Percentiles rank a stretch among this genome's conserved stretches.
Conservation (phyloP, 2,329 filamentous ascomycete species). For the Monosporascus sp. region DNA sequence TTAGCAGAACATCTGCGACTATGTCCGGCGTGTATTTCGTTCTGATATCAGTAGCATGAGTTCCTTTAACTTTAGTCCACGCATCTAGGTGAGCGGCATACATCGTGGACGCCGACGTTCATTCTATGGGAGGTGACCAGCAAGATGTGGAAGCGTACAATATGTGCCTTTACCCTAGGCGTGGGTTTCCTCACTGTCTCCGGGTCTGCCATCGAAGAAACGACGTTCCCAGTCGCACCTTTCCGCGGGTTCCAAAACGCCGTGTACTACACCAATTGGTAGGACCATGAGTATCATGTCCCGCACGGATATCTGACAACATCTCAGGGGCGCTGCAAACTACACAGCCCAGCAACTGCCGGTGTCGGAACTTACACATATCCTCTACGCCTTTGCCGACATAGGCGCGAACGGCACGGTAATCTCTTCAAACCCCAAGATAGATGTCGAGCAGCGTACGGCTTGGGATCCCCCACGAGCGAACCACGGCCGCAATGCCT, state of each 20-base stretch:
- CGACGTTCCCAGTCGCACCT: not conserved
- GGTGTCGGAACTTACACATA: slow-evolving; percentile 63
- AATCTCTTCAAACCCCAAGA: slow-evolving; percentile 54
- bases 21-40: no score
- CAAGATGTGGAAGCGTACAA: not conserved
- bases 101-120: not conserved
- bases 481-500: slow-evolving; percentile 54
- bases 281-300: slow-evolving; percentile 6
- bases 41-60: no score
- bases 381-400: slow-evolving; percentile 57
- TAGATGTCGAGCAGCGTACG: slow-evolving; percentile 66
- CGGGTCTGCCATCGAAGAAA: not conserved
- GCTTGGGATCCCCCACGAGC: slow-evolving; percentile 55
- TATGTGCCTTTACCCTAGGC: not conserved
- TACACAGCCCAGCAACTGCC: slow-evolving; percentile 65
- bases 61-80: no score
- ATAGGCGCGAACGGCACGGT: slow-evolving; percentile 42
- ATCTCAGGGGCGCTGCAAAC: slow-evolving; percentile 40
- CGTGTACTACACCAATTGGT: slow-evolving; percentile 54
- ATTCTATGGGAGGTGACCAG: not conserved
- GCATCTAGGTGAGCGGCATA: no score
- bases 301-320: slow-evolving; percentile 1
- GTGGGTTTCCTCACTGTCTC: not conserved
- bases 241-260: slow-evolving; percentile 32
- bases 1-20: no score